Evolutionary conservation across 169 alveolate species (phyloP).

Genomic region (Miamiensis avidus): DNA sequence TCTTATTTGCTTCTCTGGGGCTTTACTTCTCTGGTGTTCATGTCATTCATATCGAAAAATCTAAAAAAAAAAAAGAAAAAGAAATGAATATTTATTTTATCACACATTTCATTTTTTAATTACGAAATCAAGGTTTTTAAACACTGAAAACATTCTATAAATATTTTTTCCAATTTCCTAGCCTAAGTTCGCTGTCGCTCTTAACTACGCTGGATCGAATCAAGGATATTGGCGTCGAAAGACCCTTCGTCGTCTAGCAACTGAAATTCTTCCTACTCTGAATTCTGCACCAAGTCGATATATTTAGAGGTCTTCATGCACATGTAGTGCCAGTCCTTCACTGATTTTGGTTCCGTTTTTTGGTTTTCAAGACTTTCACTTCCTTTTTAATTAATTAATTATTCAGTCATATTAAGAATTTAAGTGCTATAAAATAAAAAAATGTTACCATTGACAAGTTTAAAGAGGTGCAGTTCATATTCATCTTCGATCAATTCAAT

Average conservation of each 20-base stretch:
- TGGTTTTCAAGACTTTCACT: background rate
- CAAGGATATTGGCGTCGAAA: background rate
- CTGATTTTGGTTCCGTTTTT: background rate
- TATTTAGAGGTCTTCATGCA: background rate
- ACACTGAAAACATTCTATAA: background rate
- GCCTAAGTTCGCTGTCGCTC: no score
- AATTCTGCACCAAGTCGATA: background rate
- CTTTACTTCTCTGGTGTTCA: background rate
- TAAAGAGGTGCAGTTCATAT: background rate
- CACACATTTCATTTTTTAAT: background rate
- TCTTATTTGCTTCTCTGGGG: background rate
- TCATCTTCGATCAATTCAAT: background rate
- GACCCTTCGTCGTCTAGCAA: background rate
- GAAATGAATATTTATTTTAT: no score
- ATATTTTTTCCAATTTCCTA: no score
- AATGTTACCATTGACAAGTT: background rate
- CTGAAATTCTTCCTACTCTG: background rate
- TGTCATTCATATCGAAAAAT: background rate
- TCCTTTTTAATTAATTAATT: no score
- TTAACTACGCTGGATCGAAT: background rate
- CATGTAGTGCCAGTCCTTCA: background rate
- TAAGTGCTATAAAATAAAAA: no score
- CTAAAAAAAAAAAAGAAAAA: background rate
- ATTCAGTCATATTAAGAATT: no score
- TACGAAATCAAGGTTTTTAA: background rate